Conservation (phyloP, 768 basidiomycete species). For the Rhodotorula toruloides region DNA sequence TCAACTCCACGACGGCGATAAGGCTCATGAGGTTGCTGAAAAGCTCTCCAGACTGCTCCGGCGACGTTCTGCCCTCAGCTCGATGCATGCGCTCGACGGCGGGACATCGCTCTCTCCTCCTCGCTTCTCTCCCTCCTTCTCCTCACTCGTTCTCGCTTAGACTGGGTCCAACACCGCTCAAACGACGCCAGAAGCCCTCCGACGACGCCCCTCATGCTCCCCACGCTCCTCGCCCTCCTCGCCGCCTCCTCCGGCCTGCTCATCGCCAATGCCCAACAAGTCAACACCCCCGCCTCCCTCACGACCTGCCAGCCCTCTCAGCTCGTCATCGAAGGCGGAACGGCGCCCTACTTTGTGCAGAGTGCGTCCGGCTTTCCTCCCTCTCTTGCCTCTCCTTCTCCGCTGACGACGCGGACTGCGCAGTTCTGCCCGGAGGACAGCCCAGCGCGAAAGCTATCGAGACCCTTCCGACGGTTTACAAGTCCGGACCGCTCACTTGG, state of each 20-base stretch:
- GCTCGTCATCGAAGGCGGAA: constrained; percentile 5
- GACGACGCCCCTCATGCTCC: neutral
- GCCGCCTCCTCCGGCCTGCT: neutral
- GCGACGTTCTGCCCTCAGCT: neutral
- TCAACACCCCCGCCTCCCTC: constrained; percentile 7
- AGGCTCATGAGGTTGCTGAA: no score
- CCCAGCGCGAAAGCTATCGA: constrained; percentile 2
- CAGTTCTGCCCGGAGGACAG: constrained; percentile 14
- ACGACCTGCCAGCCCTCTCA: constrained; percentile 3
- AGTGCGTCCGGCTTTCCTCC: neutral
- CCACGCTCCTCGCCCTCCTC: neutral
- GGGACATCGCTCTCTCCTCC: neutral
- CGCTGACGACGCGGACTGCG: neutral
- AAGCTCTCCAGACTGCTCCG: neutral
- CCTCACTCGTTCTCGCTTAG: neutral
- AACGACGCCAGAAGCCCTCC: neutral
- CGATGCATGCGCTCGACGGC: neutral
- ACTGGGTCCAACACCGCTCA: neutral
- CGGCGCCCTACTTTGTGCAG: constrained; percentile 2
- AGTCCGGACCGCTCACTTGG: constrained; percentile 2
- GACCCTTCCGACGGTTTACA: neutral
- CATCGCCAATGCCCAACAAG: neutral
- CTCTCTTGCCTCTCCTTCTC: no score
- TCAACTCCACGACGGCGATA: no score
- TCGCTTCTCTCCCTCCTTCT: neutral